Conservation (phyloP, 805 yeast genomes). For the Candida manassasensis region DNA sequence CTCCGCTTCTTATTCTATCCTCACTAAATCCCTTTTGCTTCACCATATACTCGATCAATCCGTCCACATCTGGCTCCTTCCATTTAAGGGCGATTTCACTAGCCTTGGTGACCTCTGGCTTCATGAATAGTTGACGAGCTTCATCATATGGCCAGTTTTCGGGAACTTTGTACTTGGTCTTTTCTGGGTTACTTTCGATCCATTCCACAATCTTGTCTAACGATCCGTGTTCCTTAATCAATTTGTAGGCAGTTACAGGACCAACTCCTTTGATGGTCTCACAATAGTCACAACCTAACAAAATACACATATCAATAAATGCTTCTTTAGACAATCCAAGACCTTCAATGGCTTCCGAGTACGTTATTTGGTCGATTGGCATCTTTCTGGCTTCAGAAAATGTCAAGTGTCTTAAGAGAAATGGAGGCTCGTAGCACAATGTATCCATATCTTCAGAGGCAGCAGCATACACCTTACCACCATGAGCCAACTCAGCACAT, state of each 20-base stretch:
- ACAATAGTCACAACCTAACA: constrained; percentile 95
- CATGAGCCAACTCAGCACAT: constrained; percentile 86
- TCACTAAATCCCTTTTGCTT: constrained; percentile 88
- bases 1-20: constrained; percentile 85
- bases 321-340: constrained; percentile 67
- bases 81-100: constrained; percentile 70
- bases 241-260: constrained; percentile 87
- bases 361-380: constrained; percentile 81
- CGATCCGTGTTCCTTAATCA: constrained; percentile 79
- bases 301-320: constrained; percentile 86
- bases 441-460: constrained; percentile 99
- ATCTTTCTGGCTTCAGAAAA: constrained; percentile 91
- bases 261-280: constrained; percentile 95
- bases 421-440: constrained; percentile 83
- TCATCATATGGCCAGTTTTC: constrained; percentile 92
- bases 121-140: constrained; percentile 76
- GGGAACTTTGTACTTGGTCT: constrained; percentile 75
- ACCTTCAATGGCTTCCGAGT: constrained; percentile 65
- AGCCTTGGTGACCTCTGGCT: constrained; percentile 74
- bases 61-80: constrained; percentile 85
- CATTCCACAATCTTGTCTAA: constrained; percentile 72
- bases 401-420: constrained; percentile 79
- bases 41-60: constrained; percentile 76
- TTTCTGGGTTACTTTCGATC: constrained; percentile 50
- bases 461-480: constrained; percentile 92